A percentile compares a stretch with the other conserved stretches of the same genome.
Evolutionary conservation across 164 flowering plant species (phyloP).

Genomic region (Dillenia turbinata): DNA sequence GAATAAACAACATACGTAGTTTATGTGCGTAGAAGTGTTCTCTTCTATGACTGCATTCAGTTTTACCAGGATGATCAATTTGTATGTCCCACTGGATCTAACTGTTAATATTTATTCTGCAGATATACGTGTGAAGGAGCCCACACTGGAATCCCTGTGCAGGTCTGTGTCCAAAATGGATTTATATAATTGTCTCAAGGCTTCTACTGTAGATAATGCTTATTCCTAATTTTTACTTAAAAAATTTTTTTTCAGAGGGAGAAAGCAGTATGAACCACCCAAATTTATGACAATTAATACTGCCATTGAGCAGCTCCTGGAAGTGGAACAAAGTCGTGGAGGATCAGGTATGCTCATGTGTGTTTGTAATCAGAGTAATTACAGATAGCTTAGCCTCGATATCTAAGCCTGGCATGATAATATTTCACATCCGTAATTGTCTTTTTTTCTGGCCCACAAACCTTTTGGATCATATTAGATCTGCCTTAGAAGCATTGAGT

Average conservation of each 20-base stretch:
- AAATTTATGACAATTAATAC: constrained; percentile 76
- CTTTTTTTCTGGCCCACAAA: too few relatives aligned
- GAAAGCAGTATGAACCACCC: constrained; percentile 81
- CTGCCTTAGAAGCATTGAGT: too few relatives aligned
- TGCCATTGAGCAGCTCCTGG: constrained; percentile 94
- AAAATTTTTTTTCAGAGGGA: constrained; percentile 53
- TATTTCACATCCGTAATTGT: too few relatives aligned
- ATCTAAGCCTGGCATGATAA: too few relatives aligned
- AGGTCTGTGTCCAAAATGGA: constrained; percentile 37
- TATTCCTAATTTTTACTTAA: constrained; percentile 1
- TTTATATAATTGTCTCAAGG: not conserved
- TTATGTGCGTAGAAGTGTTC: not conserved
- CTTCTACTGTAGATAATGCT: not conserved
- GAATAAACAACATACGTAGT: not conserved
- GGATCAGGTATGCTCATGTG: constrained; percentile 48
- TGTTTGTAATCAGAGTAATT: not conserved
- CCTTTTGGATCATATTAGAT: too few relatives aligned
- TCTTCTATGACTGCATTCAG: not conserved
- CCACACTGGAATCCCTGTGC: constrained; percentile 78
- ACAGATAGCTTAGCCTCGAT: too few relatives aligned
- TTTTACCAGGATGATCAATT: not conserved
- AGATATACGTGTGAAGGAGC: constrained; percentile 96
- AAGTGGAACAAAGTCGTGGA: constrained; percentile 54
- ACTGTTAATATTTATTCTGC: constrained; percentile 13
- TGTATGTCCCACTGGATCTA: not conserved